Evolutionary conservation across 2,329 filamentous ascomycete genomes (phyloP).

Genomic region (Colletotrichum godetiae): DNA sequence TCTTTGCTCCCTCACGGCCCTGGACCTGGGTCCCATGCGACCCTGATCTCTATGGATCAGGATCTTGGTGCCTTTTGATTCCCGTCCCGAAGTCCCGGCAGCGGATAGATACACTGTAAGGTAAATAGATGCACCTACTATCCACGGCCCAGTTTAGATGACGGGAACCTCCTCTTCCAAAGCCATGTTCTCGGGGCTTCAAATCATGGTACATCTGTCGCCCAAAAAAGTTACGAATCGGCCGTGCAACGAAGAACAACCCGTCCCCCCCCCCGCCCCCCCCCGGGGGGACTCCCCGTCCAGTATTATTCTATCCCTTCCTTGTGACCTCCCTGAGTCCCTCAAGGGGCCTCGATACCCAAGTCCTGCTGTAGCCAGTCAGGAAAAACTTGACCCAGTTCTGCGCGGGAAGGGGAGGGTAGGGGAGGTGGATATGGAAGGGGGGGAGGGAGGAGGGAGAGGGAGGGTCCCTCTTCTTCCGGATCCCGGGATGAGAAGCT

Average conservation of each 20-base stretch:
- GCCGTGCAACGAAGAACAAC: not conserved
- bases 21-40: not conserved
- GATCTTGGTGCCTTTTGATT: no score
- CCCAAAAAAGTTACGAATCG: not conserved
- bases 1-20: not conserved
- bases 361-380: not conserved
- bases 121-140: not conserved
- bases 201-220: not conserved
- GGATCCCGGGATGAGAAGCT: slow-evolving; percentile 15
- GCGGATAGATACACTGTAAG: not conserved
- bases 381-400: not conserved
- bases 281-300: not conserved
- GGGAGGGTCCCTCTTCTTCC: not conserved
- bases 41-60: not conserved
- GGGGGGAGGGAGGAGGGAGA: no score
- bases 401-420: not conserved
- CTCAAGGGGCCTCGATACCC: not conserved
- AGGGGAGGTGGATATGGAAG: no score
- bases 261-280: no score
- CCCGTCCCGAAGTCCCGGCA: not conserved
- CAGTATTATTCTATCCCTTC: not conserved
- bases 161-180: not conserved
- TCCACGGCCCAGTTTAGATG: not conserved
- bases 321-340: not conserved
- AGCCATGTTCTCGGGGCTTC: not conserved